Evolutionary conservation across 2,329 filamentous ascomycete genomes (phyloP), one percentile per base, ranked within the genome.

Genomic region (Fusarium longipes): DNA sequence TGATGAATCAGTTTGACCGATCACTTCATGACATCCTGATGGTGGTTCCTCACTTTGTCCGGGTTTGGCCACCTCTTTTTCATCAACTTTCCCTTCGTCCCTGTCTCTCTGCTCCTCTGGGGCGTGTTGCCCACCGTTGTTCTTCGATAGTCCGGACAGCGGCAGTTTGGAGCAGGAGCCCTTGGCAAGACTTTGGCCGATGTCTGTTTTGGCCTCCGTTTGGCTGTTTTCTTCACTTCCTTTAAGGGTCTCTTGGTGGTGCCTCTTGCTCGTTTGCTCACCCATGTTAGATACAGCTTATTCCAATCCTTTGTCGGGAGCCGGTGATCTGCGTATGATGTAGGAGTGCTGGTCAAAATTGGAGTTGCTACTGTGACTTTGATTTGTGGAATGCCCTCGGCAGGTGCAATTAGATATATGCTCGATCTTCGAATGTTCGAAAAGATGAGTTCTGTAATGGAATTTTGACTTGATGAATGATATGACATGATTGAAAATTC

Each of bases 311-410:
- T 60, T 20, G 27, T 38, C 27, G 24, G n/a, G n/a, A 15, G 20
- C 35, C 15, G 36, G 10, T 38, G 25, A 25, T 38, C 17, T 36
- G 35, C 30, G 45, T 25, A 18, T 36, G 32, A 36, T 29, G 11
- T 20, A 29, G 38, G 30, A 29, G 33, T 30, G 22, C 30, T 38
- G n/a, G 43, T 35, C 30, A 22, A 30, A 18, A 32, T 30, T n/a
- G 47, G 62, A 7, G 48, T 63, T 43, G 65, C 25, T 33, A 61
- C 20, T 20, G 36, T 45, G 20, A 69, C 53, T 43, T 52, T 68
- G 52, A 67, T 45, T 39, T 59, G 65, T 5, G 61, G 65, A 22
- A 43, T 30, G 25, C 42, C 44, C 18, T 40, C 29, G 25, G 27
- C n/a, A 40, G 49, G 33, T 15, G n/a, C 30, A 27, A 36, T 55